A percentile compares a stretch with the other conserved stretches of the same genome.
phyloP scores from a whole-genome alignment of 495 filamentous ascomycete genomes.

The Penicillium paxilli region DNA sequence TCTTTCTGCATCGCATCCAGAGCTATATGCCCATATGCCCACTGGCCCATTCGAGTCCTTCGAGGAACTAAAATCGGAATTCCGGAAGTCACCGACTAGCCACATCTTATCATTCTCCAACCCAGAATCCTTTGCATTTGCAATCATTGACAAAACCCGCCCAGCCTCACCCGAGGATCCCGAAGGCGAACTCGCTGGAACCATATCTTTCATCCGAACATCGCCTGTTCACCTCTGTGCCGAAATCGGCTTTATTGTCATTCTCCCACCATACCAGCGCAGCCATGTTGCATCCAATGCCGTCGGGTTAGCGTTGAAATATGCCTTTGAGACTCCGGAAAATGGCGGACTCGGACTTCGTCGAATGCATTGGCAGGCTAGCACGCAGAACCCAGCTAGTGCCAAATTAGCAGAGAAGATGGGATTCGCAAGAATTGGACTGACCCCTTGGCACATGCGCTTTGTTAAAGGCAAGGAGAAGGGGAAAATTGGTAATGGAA shows the following conservation, averaged over 20 bases:
- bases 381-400: conserved; percentile 17
- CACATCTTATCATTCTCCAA: conserved; percentile 20
- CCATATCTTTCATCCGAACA: conserved; percentile 19
- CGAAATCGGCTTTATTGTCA: conserved; percentile 24
- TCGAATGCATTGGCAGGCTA: conserved; percentile 18
- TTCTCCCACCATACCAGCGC: conserved; percentile 24
- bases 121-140: conserved; percentile 20
- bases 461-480: conserved; percentile 15
- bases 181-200: conserved; percentile 25
- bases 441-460: conserved; percentile 20
- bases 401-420: conserved; percentile 18
- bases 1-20: conserved; percentile 13
- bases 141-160: conserved; percentile 24
- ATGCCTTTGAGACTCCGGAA: conserved; percentile 9
- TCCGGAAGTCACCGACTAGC: conserved; percentile 2
- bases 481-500: conserved; percentile 23
- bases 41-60: conserved; percentile 4
- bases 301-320: conserved; percentile 16
- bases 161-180: conserved; percentile 16
- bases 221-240: conserved; percentile 12
- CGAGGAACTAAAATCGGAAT: conserved; percentile 9
- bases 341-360: conserved; percentile 17
- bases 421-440: conserved; percentile 18
- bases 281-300: conserved; percentile 23
- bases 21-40: conserved; percentile 19